These are phyloP conservation scores for Yamadazyma epiphylla DNA, from an alignment of 1,139 yeast species.

Conservation along the genomic window DNA sequence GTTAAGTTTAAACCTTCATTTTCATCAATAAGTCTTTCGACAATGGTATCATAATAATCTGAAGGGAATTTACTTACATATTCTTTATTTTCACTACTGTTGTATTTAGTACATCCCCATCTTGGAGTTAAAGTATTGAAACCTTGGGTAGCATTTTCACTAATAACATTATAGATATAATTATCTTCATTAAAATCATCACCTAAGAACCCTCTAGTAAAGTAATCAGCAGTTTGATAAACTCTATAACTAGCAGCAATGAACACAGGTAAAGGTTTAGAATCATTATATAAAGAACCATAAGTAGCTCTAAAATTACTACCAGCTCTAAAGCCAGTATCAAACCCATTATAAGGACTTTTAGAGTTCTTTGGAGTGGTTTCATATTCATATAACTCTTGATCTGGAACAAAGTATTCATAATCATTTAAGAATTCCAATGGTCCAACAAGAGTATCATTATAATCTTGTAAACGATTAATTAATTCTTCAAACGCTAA, in stretches of 20 bases:
- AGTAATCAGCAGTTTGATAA: constrained; percentile 25
- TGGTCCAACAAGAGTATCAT: constrained; percentile 18
- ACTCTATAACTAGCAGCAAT: constrained; percentile 30
- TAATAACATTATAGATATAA: constrained; percentile 17
- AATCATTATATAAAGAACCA: constrained; percentile 18
- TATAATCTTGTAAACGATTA: constrained; percentile 17
- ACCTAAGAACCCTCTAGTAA: constrained; percentile 28
- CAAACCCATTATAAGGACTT: constrained; percentile 23
- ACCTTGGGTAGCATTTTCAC: constrained; percentile 22
- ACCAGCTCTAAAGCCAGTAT: constrained; percentile 28
- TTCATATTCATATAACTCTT: constrained; percentile 24
- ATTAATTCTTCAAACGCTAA: constrained; percentile 18
- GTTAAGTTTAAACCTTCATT: constrained; percentile 40
- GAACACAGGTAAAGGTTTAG: constrained; percentile 24
- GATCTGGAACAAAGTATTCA: constrained; percentile 20
- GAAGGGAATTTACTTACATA: constrained; percentile 14
- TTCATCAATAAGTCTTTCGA: constrained; percentile 33
- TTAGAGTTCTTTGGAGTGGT: constrained; percentile 21
- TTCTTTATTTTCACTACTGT: constrained; percentile 9
- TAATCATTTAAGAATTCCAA: constrained; percentile 24
- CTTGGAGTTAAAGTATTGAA: constrained; percentile 28
- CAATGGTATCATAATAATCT: constrained; percentile 34
- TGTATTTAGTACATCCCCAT: constrained; percentile 20
- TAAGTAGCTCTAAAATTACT: constrained; percentile 28
- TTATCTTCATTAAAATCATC: constrained; percentile 14